phyloP scores from a whole-genome alignment of 768 basidiomycete species.

The Amanita phalloides region DNA sequence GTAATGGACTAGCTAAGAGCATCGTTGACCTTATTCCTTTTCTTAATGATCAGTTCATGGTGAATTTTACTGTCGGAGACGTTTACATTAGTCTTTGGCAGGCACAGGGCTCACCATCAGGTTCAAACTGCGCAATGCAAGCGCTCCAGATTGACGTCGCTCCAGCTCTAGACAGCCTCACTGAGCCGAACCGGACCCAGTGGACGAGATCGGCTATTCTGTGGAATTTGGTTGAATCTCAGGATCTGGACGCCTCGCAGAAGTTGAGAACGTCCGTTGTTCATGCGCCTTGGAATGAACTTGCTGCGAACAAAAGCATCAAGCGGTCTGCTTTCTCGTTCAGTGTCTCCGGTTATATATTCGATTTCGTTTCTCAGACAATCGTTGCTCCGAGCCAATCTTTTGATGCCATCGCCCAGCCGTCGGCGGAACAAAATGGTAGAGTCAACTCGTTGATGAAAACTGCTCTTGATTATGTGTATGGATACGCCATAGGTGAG shows the following conservation, averaged over 20 bases:
- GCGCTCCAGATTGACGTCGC: conserved; percentile 45
- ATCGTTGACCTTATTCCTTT: conserved; percentile 37
- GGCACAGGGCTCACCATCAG: conserved; percentile 30
- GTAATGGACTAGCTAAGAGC: conserved; percentile 42
- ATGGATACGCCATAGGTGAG: conserved; percentile 48
- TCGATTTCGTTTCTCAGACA: conserved; percentile 50
- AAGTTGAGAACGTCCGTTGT: conserved; percentile 36
- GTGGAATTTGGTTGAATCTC: conserved; percentile 46
- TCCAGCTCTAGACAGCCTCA: conserved; percentile 25
- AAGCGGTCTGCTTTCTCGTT: conserved; percentile 23
- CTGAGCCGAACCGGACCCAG: conserved; percentile 24
- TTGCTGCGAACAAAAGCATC: conserved; percentile 17
- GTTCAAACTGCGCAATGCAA: conserved; percentile 40
- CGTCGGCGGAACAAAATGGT: conserved; percentile 31
- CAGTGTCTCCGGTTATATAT: conserved; percentile 38
- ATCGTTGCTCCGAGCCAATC: conserved; percentile 30
- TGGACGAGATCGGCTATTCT: conserved; percentile 54
- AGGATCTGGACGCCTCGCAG: conserved; percentile 26
- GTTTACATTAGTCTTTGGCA: conserved; percentile 42
- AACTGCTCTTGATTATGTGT: conserved; percentile 44
- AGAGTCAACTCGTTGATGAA: conserved; percentile 27
- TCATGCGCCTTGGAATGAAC: conserved; percentile 35
- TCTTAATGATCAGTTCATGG: conserved; percentile 34
- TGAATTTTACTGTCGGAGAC: conserved; percentile 31
- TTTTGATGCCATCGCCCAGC: conserved; percentile 37